Base-by-base conservation (phyloP, 352 stramenopile genomes). In the Phytophthora citrophthora region DNA sequence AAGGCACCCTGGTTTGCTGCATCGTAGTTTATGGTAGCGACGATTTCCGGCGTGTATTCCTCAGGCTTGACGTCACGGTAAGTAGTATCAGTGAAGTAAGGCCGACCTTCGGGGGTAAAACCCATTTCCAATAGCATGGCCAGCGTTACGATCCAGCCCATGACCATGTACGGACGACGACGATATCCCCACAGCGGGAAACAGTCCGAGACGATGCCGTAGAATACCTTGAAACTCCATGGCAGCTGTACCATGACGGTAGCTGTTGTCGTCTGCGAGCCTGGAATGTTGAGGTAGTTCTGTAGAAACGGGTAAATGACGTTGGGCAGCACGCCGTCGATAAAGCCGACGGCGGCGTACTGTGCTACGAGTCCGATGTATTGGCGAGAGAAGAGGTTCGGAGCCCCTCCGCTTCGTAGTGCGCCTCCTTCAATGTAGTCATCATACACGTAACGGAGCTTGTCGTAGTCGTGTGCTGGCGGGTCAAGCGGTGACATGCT, bases 191-290 rank as follows among this genome's bases (percentile, higher is more conserved):
- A 63, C 47, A 90, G 70, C 15, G 81, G 81, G 34, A 88, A 83
- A 46, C 74, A 83, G 56, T 90, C 81, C 1, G 77, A 81, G 5
- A 91, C 16, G n/a, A 91, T 81, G 23, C 77, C 77, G 47, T 84
- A 72, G 48, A 88, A 83, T 7, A 88, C 70, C 61, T 90, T 90
- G 43, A 90, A 88, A 41, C 72, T 86, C 77, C 79, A 90, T 1
- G 74, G 77, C 1, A 90, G 38, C 20, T 77, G 67, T 10, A 90
- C 72, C 3, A 87, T 66, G 12, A 76, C 74, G 8, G 55, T 39
- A 1, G 75, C 79, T 7, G 80, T 73, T 2, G 80, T 77, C 0
- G 75, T 79, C 34, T 77, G 65, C 16, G 76, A 73, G 4, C 74
- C 80, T 1, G 72, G 63, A 32, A 84, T 76, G 53, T 86, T 89